phyloP scores from a whole-genome alignment of 2,329 filamentous ascomycete genomes.

The Pseudogymnoascus sp. region DNA sequence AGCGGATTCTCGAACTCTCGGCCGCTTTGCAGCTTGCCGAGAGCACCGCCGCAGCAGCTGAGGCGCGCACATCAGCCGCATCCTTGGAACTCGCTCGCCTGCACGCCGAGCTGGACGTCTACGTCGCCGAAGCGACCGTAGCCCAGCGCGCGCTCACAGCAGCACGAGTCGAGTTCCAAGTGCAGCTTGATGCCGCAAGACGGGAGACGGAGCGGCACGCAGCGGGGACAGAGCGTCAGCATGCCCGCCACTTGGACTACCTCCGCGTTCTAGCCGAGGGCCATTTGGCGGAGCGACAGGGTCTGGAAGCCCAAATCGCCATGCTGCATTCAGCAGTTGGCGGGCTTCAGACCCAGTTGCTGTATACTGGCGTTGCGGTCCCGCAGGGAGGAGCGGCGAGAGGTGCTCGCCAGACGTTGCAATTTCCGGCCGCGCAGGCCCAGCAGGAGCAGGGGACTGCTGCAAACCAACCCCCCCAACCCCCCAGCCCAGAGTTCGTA shows the following conservation, averaged over 20 bases:
- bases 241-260: neutral
- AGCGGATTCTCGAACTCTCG: neutral
- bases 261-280: neutral
- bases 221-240: neutral
- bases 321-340: neutral
- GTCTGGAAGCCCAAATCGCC: neutral
- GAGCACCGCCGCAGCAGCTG: neutral
- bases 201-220: neutral
- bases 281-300: neutral
- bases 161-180: neutral
- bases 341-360: neutral
- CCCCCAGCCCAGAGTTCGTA: neutral
- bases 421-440: neutral
- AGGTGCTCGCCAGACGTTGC: neutral
- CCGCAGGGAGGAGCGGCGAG: neutral
- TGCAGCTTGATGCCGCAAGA: neutral
- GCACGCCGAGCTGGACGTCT: neutral
- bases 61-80: neutral
- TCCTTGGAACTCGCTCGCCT: neutral
- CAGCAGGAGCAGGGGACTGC: neutral
- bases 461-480: neutral
- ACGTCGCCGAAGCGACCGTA: neutral
- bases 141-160: neutral
- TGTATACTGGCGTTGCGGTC: neutral
- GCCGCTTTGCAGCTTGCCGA: neutral